phyloP scores from a whole-genome alignment of 495 filamentous ascomycete species.

The Halenospora varia region DNA sequence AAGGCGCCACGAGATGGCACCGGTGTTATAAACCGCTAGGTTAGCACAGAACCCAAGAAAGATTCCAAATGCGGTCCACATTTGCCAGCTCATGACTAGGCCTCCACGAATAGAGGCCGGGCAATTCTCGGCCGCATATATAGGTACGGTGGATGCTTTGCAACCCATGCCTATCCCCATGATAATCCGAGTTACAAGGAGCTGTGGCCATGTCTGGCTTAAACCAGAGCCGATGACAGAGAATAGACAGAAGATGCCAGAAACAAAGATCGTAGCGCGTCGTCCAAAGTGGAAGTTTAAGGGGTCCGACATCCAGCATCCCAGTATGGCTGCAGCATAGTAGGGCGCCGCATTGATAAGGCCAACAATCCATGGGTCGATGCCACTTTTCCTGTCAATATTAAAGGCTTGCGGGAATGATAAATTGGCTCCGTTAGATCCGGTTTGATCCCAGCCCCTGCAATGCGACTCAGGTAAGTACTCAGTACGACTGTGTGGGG shows the following conservation, averaged over 20 bases:
- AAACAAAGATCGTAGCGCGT: constrained; percentile 56
- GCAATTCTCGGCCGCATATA: constrained; percentile 75
- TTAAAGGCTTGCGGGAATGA: constrained; percentile 20
- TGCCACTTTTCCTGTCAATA: constrained; percentile 14
- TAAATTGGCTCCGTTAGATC: constrained; percentile 17
- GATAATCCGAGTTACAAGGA: constrained; percentile 57
- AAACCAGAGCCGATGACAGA: constrained; percentile 61
- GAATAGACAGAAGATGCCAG: constrained; percentile 32
- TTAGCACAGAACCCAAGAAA: constrained; percentile 69
- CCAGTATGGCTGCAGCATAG: constrained; percentile 35
- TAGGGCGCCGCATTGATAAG: constrained; percentile 52
- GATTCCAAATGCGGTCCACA: constrained; percentile 63
- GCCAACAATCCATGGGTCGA: constrained; percentile 33
- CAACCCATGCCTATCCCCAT: constrained; percentile 71
- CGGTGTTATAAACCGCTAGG: constrained; percentile 53
- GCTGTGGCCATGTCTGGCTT: constrained; percentile 57
- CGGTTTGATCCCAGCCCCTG: constrained; percentile 61
- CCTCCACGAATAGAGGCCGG: constrained; percentile 72
- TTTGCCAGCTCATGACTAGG: constrained; percentile 80
- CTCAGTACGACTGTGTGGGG: too few relatives aligned
- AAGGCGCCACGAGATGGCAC: constrained; percentile 65
- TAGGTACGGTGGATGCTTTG: constrained; percentile 48
- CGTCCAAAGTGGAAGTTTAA: constrained; percentile 64
- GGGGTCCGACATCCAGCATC: constrained; percentile 73
- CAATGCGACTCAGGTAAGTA: too few relatives aligned